A percentile compares a stretch with the other conserved stretches of the same genome.
These are phyloP conservation scores for Rhynchosporium graminicola DNA, from an alignment of 2,329 filamentous ascomycete species.

Conservation along the genomic window DNA sequence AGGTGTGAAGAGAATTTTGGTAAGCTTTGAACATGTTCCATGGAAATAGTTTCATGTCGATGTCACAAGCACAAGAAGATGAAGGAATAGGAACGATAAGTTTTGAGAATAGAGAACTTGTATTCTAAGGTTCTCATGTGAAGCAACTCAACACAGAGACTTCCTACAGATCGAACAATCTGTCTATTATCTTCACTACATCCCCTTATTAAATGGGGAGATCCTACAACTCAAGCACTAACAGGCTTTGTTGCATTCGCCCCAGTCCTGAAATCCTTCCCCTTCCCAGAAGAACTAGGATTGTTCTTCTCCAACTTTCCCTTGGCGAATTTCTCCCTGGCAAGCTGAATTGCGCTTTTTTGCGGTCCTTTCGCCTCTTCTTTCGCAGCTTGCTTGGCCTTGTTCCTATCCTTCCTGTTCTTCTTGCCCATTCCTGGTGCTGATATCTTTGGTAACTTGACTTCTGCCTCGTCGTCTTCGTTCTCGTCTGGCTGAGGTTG, in stretches of 20 bases:
- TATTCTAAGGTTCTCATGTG: no score
- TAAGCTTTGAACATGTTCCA: background rate
- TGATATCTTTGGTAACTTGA: conserved; percentile 8
- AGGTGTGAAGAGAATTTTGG: background rate
- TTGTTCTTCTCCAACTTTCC: conserved; percentile 26
- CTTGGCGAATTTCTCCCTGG: conserved; percentile 38
- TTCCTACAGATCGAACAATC: background rate
- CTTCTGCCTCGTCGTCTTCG: conserved; percentile 15
- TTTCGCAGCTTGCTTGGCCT: background rate
- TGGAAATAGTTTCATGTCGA: no score
- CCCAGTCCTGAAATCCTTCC: conserved; percentile 22
- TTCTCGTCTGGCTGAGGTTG: conserved; percentile 8
- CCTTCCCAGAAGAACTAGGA: background rate
- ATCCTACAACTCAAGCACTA: background rate
- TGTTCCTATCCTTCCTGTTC: conserved; percentile 19
- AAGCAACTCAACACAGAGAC: no score
- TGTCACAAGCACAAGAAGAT: no score
- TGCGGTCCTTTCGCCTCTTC: conserved; percentile 1
- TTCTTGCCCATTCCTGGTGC: conserved; percentile 11
- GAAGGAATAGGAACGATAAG: no score
- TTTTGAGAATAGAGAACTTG: no score
- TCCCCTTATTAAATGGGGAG: background rate
- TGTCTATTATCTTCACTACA: background rate
- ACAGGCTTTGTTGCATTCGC: conserved; percentile 22
- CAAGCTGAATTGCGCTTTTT: conserved; percentile 39